These are phyloP conservation scores for Debaryomyces tyrocola DNA, from an alignment of 805 yeast species.

Conservation along the genomic window DNA sequence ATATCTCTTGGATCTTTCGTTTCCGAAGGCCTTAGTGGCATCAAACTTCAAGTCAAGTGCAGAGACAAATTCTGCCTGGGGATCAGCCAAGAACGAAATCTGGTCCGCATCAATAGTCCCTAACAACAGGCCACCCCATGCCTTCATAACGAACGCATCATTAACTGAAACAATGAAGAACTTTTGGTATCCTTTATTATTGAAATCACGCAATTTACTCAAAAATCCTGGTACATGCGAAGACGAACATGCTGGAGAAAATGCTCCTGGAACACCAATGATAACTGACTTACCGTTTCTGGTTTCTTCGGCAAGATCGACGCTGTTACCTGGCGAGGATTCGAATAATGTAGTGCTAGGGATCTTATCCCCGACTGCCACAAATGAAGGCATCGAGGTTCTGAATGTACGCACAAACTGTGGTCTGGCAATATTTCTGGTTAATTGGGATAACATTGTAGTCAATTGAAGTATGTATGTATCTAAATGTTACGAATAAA, in stretches of 20 bases:
- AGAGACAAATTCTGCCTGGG: constrained; percentile 69
- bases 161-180: constrained; percentile 76
- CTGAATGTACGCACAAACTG: constrained; percentile 17
- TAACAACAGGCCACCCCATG: constrained; percentile 60
- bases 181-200: constrained; percentile 62
- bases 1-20: constrained; percentile 69
- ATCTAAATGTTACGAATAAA: too few relatives aligned
- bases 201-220: constrained; percentile 48
- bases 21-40: constrained; percentile 76
- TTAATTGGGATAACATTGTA: background rate
- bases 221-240: constrained; percentile 76
- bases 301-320: constrained; percentile 52
- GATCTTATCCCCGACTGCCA: constrained; percentile 59
- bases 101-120: constrained; percentile 23
- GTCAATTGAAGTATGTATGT: too few relatives aligned
- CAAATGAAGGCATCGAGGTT: constrained; percentile 18
- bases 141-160: constrained; percentile 81
- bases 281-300: constrained; percentile 34
- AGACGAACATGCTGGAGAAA: constrained; percentile 76
- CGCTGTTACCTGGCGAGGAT: constrained; percentile 63
- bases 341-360: constrained; percentile 60
- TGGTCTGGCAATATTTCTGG: background rate
- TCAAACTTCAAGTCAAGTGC: constrained; percentile 70
- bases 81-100: constrained; percentile 72
- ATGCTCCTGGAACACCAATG: constrained; percentile 60